phyloP scores from a whole-genome alignment of 116 monocot genomes.

The Posidonia oceanica region DNA sequence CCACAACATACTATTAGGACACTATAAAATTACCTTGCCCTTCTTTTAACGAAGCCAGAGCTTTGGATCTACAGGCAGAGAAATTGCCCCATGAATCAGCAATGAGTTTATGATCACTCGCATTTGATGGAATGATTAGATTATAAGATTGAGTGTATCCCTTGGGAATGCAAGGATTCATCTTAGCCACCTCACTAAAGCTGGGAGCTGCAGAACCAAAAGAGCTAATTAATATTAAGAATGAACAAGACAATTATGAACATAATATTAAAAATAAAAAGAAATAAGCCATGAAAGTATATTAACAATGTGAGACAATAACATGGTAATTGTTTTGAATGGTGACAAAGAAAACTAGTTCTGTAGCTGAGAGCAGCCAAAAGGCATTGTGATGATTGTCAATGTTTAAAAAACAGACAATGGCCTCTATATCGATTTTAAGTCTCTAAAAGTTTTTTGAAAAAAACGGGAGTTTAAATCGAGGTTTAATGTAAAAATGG shows the following conservation, averaged over 20 bases:
- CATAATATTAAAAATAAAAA: background rate
- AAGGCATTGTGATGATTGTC: no score
- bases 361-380: no score
- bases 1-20: background rate
- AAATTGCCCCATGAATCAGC: constrained; percentile 12
- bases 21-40: constrained; percentile 2
- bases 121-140: background rate
- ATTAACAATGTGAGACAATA: background rate
- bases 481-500: no score
- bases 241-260: background rate
- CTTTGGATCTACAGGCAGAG: constrained; percentile 11
- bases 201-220: constrained; percentile 4
- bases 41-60: constrained; percentile 8
- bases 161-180: constrained; percentile 14
- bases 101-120: constrained; percentile 1
- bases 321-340: no score
- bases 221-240: constrained; percentile 1
- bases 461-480: no score
- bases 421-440: no score
- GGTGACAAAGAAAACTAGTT: no score
- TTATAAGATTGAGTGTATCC: constrained; percentile 12
- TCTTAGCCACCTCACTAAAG: background rate
- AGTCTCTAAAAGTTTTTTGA: no score
- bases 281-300: background rate
- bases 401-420: no score